Base-by-base conservation (phyloP, 805 yeast genomes). In the Monosporozyma yasuniensis region DNA sequence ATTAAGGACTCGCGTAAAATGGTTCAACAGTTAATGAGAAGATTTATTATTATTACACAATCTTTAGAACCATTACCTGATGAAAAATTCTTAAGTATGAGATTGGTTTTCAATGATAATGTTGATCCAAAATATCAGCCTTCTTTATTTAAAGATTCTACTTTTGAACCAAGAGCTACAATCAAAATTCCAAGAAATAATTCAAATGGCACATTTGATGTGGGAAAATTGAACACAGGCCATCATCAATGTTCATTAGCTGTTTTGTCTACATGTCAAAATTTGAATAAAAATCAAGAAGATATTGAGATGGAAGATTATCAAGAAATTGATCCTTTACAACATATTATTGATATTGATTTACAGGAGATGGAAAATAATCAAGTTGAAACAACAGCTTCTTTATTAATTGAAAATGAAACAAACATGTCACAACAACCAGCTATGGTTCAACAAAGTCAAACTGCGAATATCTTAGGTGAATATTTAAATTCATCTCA, bases 31-130 rank as follows among this genome's bases (percentile, higher is more conserved):
- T 55, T 79, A 44, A 71, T 80, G 69, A 72, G 72, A 57, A 65
- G 77, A 47, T 72, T 81, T 47, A 76, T 80, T 19, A 66, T 78
- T 1, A 60, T 75, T 4, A 77, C 83, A 0, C 85, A 81, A 58
- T 66, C 74, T 0, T 63, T 80, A n/a, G 74, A 77, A 16, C 73
- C 77, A 1, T 57, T 79, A 23, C 83, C 84, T 1, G 61, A 64
- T 1, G 67, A 72, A 39, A 72, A 78, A 49, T 75, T 56, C 47
- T 56, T 80, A 37, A 67, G 76, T 0, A 70, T 80, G 71, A 69
- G 78, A 51, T 61, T 80, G 46, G 47, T 76, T 51, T 79, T 73
- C 55, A 78, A 76, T 51, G 77, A 77, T 3, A 50, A 46, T 3
- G 72, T 78, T 35, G 80, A 82, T 2, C 46, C 49, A 0, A 61